Conservation (phyloP, 2,329 filamentous ascomycete genomes). For the Elsinoe arachidis region DNA sequence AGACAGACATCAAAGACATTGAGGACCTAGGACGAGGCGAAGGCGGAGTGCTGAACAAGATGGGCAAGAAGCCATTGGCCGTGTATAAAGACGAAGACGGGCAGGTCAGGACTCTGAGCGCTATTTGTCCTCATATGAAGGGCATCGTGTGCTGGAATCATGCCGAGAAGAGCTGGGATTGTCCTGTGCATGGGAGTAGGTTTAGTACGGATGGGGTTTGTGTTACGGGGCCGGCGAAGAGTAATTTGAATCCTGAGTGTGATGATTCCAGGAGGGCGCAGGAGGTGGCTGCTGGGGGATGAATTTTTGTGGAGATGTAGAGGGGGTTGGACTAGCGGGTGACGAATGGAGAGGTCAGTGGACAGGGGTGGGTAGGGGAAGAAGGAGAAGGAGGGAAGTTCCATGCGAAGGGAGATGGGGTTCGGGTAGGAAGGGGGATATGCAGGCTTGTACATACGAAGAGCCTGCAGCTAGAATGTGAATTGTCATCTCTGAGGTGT, state of each 20-base stretch:
- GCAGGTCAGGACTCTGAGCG: conserved; percentile 43
- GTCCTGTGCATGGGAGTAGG: conserved; percentile 39
- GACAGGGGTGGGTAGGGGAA: too few relatives aligned
- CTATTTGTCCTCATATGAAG: conserved; percentile 49
- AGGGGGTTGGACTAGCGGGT: too few relatives aligned
- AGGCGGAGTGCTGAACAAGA: conserved; percentile 47
- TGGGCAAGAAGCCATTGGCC: conserved; percentile 39
- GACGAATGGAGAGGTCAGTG: too few relatives aligned
- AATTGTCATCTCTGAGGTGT: neutral
- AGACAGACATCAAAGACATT: conserved; percentile 49
- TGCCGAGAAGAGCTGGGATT: conserved; percentile 47
- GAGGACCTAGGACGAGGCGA: conserved; percentile 44
- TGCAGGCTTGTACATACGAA: too few relatives aligned
- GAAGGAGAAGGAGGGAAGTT: too few relatives aligned
- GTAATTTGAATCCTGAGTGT: conserved; percentile 27
- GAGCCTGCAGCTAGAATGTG: too few relatives aligned
- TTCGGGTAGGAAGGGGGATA: too few relatives aligned
- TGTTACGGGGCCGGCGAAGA: conserved; percentile 34
- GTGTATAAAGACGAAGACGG: conserved; percentile 50
- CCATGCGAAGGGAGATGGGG: too few relatives aligned
- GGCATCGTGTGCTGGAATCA: conserved; percentile 50
- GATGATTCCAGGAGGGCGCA: conserved; percentile 23
- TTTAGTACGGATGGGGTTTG: conserved; percentile 37
- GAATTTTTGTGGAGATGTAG: neutral
- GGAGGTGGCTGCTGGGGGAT: conserved; percentile 13